Conservation (phyloP, 2,329 filamentous ascomycete genomes). For the Thelonectria discophora region DNA sequence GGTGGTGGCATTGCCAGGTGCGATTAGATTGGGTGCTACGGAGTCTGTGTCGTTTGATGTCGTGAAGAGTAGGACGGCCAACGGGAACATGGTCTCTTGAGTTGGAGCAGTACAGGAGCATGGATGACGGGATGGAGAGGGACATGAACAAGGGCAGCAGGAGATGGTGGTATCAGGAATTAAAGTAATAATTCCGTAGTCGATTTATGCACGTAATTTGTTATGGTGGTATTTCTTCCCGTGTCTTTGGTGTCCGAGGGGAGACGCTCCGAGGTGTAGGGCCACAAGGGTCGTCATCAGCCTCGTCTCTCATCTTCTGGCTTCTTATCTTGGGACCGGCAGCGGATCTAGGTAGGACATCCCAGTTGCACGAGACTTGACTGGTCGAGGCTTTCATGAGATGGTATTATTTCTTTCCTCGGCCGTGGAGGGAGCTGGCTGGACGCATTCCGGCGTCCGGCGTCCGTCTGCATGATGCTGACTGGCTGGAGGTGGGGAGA, state of each 20-base stretch:
- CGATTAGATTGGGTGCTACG: neutral
- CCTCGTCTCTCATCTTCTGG: neutral
- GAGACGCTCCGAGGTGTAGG: neutral
- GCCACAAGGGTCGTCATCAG: neutral
- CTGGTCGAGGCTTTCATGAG: neutral
- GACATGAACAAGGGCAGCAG: too few species aligned
- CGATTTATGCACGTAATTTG: neutral
- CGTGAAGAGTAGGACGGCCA: neutral
- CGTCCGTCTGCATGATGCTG: constrained; percentile 23
- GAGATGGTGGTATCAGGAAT: neutral
- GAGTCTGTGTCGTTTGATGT: neutral
- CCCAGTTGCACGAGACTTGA: neutral
- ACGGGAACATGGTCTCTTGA: neutral
- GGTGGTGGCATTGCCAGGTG: constrained; percentile 4
- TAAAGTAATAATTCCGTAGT: neutral
- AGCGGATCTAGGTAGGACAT: neutral
- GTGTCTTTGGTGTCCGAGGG: neutral
- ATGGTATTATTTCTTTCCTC: too few species aligned
- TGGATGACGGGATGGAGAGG: too few species aligned
- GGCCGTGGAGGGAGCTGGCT: too few species aligned
- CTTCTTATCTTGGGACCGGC: neutral
- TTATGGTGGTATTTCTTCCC: neutral
- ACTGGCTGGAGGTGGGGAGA: neutral
- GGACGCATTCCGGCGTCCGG: constrained; percentile 33
- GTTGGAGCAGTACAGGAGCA: neutral